A percentile compares a stretch with the other conserved stretches of the same genome.
These are phyloP conservation scores for Beauveria sp. DNA, from an alignment of 2,329 filamentous ascomycete species.

Conservation along the genomic window DNA sequence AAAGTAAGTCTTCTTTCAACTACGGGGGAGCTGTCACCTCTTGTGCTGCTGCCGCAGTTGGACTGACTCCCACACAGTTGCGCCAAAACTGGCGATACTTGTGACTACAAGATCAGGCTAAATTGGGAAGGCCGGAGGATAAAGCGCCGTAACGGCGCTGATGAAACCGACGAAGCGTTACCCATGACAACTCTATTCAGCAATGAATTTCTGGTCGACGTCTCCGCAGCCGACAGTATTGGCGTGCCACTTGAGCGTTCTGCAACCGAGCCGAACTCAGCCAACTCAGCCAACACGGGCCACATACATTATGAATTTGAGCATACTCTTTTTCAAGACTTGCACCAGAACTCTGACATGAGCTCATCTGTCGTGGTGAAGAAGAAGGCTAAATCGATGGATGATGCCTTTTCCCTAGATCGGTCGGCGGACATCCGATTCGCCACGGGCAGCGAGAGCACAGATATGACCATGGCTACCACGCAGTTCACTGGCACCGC, in stretches of 20 bases:
- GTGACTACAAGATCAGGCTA: conserved; percentile 73
- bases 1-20: conserved; percentile 39
- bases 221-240: neutral
- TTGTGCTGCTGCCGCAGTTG: neutral
- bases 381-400: conserved; percentile 11
- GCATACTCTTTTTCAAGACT: conserved; percentile 9
- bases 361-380: neutral
- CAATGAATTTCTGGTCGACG: neutral
- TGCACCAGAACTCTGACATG: neutral
- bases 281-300: neutral
- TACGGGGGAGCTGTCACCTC: neutral
- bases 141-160: conserved; percentile 13
- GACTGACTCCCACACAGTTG: conserved; percentile 36
- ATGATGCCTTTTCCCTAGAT: conserved; percentile 3
- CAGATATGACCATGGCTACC: neutral
- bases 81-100: conserved; percentile 60
- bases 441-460: neutral
- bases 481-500: neutral
- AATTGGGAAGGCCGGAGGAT: conserved; percentile 65
- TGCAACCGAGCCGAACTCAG: conserved; percentile 5
- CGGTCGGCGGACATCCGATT: neutral
- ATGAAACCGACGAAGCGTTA: neutral
- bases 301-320: conserved; percentile 10
- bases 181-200: neutral
- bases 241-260: conserved; percentile 6